Conservation (phyloP, 495 filamentous ascomycete species). For the Talaromyces stipitatus region DNA sequence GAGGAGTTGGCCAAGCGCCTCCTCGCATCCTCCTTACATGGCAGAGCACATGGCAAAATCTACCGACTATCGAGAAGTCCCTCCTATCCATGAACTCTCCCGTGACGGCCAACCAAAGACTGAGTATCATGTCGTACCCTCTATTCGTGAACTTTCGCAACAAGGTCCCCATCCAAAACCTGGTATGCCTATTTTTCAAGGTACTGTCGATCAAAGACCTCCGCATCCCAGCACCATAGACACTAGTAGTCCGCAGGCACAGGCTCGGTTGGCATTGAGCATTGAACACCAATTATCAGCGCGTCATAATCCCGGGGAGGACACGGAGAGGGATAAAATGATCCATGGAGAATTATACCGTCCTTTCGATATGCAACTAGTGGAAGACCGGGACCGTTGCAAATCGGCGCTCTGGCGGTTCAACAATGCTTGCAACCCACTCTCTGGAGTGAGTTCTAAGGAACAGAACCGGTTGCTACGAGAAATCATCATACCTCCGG, state of each 20-base stretch:
- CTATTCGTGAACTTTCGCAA: constrained; percentile 35
- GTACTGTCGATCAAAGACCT: constrained; percentile 29
- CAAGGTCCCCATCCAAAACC: constrained; percentile 25
- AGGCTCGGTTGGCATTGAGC: constrained; percentile 38
- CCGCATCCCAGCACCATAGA: constrained; percentile 24
- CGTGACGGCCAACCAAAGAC: constrained; percentile 32
- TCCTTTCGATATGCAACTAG: constrained; percentile 67
- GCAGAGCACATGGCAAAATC: constrained; percentile 31
- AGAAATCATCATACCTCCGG: constrained; percentile 53
- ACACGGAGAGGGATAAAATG: constrained; percentile 93
- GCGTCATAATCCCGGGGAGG: constrained; percentile 24
- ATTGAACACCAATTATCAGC: constrained; percentile 37
- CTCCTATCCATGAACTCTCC: constrained; percentile 35
- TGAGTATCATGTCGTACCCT: constrained; percentile 35
- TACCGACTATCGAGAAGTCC: constrained; percentile 32
- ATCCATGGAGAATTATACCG: constrained; percentile 72
- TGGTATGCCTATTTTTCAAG: constrained; percentile 29
- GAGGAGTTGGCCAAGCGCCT: constrained; percentile 24
- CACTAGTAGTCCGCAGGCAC: constrained; percentile 35
- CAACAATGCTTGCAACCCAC: constrained; percentile 81
- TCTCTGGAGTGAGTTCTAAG: constrained; percentile 62
- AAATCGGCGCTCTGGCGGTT: constrained; percentile 78
- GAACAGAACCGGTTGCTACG: constrained; percentile 77
- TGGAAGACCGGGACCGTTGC: constrained; percentile 82
- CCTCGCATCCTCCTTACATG: constrained; percentile 27